phyloP scores from a whole-genome alignment of 805 yeast genomes.

The Saccharomycopsis sp. region DNA sequence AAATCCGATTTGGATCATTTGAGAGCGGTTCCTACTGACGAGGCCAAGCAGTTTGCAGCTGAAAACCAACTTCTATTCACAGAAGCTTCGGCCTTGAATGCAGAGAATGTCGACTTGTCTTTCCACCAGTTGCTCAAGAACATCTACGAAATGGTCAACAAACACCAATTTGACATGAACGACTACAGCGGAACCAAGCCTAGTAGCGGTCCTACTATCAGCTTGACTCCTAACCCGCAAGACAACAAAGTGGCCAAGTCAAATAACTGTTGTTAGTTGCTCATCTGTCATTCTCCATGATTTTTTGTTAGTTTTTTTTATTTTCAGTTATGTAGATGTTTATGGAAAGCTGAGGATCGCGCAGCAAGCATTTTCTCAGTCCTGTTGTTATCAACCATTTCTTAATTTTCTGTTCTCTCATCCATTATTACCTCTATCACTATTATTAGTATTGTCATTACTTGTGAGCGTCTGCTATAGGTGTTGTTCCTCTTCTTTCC shows the following conservation, averaged over 20 bases:
- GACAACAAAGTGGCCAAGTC: slow-evolving; percentile 49
- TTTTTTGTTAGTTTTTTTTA: slow-evolving; percentile 2
- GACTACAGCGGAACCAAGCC: slow-evolving; percentile 62
- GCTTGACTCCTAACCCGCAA: slow-evolving; percentile 88
- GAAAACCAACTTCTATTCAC: slow-evolving; percentile 90
- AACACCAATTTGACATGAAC: slow-evolving; percentile 85
- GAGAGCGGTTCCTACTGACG: slow-evolving; percentile 96
- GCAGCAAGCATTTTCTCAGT: neutral
- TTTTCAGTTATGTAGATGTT: neutral
- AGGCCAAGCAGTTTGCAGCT: slow-evolving; percentile 88
- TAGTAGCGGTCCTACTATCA: slow-evolving; percentile 82
- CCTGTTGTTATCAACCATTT: neutral
- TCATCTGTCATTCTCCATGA: no score
- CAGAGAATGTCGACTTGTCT: slow-evolving; percentile 91
- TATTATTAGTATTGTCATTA: neutral
- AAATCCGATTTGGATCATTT: slow-evolving; percentile 86
- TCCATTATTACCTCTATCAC: neutral
- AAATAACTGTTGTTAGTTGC: slow-evolving; percentile 59
- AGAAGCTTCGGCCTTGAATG: slow-evolving; percentile 90
- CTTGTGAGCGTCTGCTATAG: no score
- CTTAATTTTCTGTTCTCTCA: neutral
- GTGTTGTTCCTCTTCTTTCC: no score
- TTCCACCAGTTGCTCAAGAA: slow-evolving; percentile 90
- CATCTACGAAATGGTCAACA: slow-evolving; percentile 89
- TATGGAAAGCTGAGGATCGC: neutral